These are phyloP conservation scores for Bipolaris cookei DNA, from an alignment of 2,329 filamentous ascomycete species.

Conservation along the genomic window DNA sequence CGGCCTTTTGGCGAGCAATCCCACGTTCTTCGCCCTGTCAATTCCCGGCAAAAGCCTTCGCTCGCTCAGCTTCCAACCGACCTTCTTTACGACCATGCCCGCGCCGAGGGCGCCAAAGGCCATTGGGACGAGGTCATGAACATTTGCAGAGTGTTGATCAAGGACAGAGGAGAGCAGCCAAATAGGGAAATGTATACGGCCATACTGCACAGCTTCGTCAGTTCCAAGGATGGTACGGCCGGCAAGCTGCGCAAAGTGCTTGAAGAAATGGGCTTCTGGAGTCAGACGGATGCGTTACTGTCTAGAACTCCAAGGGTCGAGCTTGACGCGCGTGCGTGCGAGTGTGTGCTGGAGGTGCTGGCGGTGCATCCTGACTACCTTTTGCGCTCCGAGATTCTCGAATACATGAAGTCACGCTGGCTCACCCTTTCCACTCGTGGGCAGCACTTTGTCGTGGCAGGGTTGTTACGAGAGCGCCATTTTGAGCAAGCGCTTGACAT, in stretches of 20 bases:
- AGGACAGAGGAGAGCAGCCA: constrained; percentile 61
- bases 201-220: constrained; percentile 74
- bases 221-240: constrained; percentile 69
- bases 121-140: constrained; percentile 36
- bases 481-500: constrained; percentile 78
- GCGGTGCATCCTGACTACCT: constrained; percentile 86
- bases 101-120: constrained; percentile 35
- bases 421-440: constrained; percentile 66
- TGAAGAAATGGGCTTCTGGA: constrained; percentile 67
- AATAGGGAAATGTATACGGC: constrained; percentile 72
- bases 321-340: constrained; percentile 71
- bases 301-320: constrained; percentile 60
- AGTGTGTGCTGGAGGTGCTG: constrained; percentile 74
- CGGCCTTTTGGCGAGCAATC: constrained; percentile 12
- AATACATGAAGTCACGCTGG: constrained; percentile 78
- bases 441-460: constrained; percentile 71
- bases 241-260: constrained; percentile 68
- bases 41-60: constrained; percentile 11
- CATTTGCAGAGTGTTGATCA: constrained; percentile 66
- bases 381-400: constrained; percentile 72
- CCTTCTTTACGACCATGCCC: constrained; percentile 42
- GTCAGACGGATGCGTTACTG: neutral
- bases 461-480: constrained; percentile 79
- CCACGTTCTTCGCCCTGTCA: neutral
- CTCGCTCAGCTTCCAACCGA: constrained; percentile 36